Percentiles rank a stretch among this genome's conserved stretches.
phyloP scores from a whole-genome alignment of 495 filamentous ascomycete species.

The Penicillium verhagenii region DNA sequence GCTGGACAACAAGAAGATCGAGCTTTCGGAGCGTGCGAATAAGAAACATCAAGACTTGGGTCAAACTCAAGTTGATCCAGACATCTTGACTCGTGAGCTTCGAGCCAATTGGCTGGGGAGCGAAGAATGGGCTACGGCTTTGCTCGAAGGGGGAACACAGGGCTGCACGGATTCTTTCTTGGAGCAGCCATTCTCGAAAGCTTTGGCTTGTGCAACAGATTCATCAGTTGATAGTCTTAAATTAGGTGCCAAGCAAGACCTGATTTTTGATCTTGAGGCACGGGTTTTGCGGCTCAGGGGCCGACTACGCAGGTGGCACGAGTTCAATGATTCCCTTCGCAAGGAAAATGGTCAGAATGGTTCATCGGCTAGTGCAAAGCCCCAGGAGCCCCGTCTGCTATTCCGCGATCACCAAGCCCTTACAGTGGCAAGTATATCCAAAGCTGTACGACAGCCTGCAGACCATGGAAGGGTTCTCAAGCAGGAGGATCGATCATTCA shows the following conservation, averaged over 20 bases:
- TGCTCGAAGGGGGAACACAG: conserved; percentile 64
- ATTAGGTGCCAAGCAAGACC: conserved; percentile 30
- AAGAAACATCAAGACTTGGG: conserved; percentile 19
- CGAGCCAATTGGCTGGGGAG: conserved; percentile 74
- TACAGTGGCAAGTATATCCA: conserved; percentile 43
- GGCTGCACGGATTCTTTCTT: conserved; percentile 61
- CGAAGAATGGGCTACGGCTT: conserved; percentile 62
- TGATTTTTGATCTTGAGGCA: conserved; percentile 60
- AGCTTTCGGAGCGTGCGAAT: conserved; percentile 38
- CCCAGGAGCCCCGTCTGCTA: conserved; percentile 22
- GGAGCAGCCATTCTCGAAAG: conserved; percentile 59
- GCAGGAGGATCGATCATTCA: conserved; percentile 47
- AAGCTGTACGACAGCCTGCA: conserved; percentile 39
- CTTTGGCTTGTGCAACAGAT: conserved; percentile 61
- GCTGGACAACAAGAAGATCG: conserved; percentile 51
- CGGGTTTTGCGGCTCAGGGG: conserved; percentile 59
- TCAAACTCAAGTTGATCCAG: conserved; percentile 36
- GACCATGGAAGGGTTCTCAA: conserved; percentile 37
- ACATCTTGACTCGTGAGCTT: conserved; percentile 46
- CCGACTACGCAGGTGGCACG: conserved; percentile 69
- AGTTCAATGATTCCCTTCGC: conserved; percentile 51
- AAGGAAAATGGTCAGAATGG: conserved; percentile 21
- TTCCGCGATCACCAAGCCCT: conserved; percentile 42
- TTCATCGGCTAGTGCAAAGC: background rate
- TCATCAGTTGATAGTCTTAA: conserved; percentile 53